These are phyloP conservation scores for Viola odorata DNA, from an alignment of 345 rosid genomes.

Conservation along the genomic window DNA sequence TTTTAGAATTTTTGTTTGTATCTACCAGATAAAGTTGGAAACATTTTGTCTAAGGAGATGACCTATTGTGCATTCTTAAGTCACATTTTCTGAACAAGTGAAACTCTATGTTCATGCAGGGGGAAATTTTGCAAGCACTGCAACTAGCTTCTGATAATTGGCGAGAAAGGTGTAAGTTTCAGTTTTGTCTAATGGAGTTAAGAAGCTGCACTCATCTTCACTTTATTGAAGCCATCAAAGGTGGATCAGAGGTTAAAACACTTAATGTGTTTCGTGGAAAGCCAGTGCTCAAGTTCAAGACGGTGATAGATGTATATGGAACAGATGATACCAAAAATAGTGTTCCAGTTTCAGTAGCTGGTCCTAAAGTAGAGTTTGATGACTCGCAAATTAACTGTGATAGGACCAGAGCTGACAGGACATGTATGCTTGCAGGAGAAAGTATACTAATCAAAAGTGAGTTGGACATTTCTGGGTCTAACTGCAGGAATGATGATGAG, in stretches of 20 bases:
- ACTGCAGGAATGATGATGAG: constrained; percentile 1
- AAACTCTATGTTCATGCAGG: constrained; percentile 1
- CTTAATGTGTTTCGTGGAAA: constrained; percentile 36
- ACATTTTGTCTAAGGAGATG: background rate
- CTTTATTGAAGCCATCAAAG: constrained; percentile 37
- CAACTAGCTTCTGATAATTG: background rate
- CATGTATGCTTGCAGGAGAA: constrained; percentile 6
- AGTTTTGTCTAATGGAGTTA: constrained; percentile 41
- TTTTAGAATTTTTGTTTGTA: background rate
- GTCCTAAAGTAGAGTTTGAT: constrained; percentile 22
- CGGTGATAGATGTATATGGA: constrained; percentile 39
- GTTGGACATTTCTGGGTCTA: constrained; percentile 17
- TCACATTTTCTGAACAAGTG: background rate
- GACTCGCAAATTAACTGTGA: constrained; percentile 16
- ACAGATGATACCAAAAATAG: constrained; percentile 9
- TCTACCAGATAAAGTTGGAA: background rate
- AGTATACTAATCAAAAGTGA: constrained; percentile 9
- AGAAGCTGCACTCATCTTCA: constrained; percentile 44
- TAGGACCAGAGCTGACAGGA: constrained; percentile 22
- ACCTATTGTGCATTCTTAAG: background rate
- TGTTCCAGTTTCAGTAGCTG: constrained; percentile 13
- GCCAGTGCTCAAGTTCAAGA: constrained; percentile 43
- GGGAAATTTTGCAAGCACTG: background rate
- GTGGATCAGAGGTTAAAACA: constrained; percentile 24
- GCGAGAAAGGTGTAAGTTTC: constrained; percentile 1